Evolutionary conservation across 306 rosid genomes (phyloP), one percentile per base, ranked within the genome.

Genomic region (Leucaena leucocephala): DNA sequence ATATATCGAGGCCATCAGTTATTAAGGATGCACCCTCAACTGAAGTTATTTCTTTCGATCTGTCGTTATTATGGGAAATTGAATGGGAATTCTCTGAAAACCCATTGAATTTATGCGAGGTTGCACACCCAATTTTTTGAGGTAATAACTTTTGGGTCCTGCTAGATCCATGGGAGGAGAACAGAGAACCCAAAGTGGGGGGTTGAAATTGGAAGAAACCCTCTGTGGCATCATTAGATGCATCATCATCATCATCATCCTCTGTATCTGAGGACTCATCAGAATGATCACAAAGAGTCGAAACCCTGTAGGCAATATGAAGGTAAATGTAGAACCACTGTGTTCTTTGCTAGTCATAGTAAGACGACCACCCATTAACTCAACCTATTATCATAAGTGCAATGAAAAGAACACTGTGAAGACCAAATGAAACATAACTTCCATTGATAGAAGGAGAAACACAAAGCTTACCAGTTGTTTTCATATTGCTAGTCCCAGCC

Each of bases 401-500:
- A 68, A 10, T 21, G 34, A 69, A 82, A 71, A 71, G 48, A 61
- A 70, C 70, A 9, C 79, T 12, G 33, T 19, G 73, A 42, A 67
- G 72, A 67, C 42, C 52, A 19, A 66, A 59, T 74, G 9, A 74
- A 22, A 74, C 35, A 43, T 22, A 42, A 43, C 35, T 48, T 19
- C 7, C 7, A 13, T 43, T n/a, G 4, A 65, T 15, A 63, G 21
- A 78, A 80, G 5, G 58, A 61, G 15, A 46, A n/a, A 33, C 68
- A 62, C 16, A 77, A 40, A 44, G 68, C 58, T 83, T 91, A 96
- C 99, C 96, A 96, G 82, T 72, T 96, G 99, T 82, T 96, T 96
- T 88, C 99, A 96, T 84, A 96, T 93, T 85, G 98, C 99, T 45
- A 96, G 82, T 49, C 99, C 99, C 46, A 96, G 83, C 68, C 99